A percentile compares a stretch with the other conserved stretches of the same genome.
Evolutionary conservation across 148 eudicot genomes (phyloP).

Genomic region (Mesembryanthemum crystallinum): DNA sequence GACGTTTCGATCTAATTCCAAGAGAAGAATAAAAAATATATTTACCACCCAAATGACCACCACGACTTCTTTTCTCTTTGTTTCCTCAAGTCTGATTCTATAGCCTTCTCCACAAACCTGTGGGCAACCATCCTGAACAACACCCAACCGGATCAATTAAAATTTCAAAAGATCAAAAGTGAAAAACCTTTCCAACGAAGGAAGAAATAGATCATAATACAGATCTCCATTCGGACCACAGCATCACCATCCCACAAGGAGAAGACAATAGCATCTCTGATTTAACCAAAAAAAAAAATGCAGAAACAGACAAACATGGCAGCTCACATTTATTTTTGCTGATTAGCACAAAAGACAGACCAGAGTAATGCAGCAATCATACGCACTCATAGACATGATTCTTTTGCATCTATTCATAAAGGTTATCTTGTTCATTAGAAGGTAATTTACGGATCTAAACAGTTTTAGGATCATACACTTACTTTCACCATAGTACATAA

Average conservation of each 20-base stretch:
- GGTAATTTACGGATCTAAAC: no score
- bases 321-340: not conserved
- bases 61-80: slow-evolving; percentile 80
- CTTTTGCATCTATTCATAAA: not conserved
- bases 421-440: no score
- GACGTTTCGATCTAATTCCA: not conserved
- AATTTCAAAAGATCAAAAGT: not conserved
- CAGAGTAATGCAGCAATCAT: not conserved
- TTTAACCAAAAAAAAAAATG: not conserved
- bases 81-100: slow-evolving; percentile 53
- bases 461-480: not conserved
- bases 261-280: not conserved
- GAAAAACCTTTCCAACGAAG: not conserved
- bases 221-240: not conserved
- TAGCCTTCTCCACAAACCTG: slow-evolving; percentile 77
- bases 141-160: slow-evolving; percentile 12
- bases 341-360: not conserved
- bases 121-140: slow-evolving; percentile 89
- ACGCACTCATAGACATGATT: not conserved
- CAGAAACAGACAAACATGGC: not conserved
- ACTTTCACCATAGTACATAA: not conserved
- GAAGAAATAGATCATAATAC: not conserved
- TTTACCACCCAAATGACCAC: slow-evolving; percentile 96
- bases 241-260: not conserved
- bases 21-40: not conserved